These are phyloP conservation scores for Pleurozium schreberi DNA, from an alignment of 225 moss, liverwort and hornwort species.

Conservation along the genomic window DNA sequence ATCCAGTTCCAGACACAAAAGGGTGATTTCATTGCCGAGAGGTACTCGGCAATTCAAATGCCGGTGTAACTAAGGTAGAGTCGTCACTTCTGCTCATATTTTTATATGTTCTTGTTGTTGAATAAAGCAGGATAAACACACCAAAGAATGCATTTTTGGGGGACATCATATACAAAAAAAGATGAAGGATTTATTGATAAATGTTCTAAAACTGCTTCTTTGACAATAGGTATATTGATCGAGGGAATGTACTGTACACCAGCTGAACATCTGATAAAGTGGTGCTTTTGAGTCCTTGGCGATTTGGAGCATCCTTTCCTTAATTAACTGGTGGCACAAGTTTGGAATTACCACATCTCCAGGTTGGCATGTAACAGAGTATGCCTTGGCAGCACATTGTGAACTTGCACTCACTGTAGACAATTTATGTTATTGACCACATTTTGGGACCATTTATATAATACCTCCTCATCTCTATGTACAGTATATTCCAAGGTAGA, in stretches of 20 bases:
- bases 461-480: background rate
- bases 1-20: constrained; percentile 85
- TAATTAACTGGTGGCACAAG: background rate
- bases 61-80: background rate
- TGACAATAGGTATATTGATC: background rate
- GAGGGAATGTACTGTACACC: background rate
- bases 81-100: background rate
- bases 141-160: background rate
- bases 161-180: background rate
- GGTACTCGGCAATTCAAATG: constrained; percentile 58
- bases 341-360: background rate
- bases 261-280: background rate
- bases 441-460: background rate
- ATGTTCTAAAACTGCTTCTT: background rate
- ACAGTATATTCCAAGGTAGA: background rate
- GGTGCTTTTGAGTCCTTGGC: background rate
- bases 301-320: background rate
- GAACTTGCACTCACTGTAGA: background rate
- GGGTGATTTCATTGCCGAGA: constrained; percentile 56
- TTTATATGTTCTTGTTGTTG: background rate
- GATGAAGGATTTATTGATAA: background rate
- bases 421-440: background rate
- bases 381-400: background rate
- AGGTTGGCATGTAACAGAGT: background rate
- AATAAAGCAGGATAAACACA: background rate